These are phyloP conservation scores for Cryptococcus sp. DNA, from an alignment of 1,284 basidiomycete genomes.

Conservation along the genomic window DNA sequence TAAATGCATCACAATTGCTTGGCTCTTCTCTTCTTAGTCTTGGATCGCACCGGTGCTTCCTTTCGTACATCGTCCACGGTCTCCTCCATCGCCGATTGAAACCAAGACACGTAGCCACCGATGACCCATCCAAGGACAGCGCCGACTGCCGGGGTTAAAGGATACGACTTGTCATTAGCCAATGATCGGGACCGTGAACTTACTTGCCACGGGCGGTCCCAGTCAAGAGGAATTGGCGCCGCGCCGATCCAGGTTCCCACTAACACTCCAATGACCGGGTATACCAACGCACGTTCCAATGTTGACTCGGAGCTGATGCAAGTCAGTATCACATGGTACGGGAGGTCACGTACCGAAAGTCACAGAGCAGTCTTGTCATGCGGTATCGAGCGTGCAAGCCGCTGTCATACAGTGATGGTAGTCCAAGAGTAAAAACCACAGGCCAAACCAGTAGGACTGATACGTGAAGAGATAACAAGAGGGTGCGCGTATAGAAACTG, in stretches of 20 bases:
- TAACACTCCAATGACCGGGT: slow-evolving; percentile 71
- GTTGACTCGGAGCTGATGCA: slow-evolving; percentile 62
- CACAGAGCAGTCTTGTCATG: slow-evolving; percentile 76
- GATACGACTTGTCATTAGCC: slow-evolving; percentile 64
- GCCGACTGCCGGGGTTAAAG: slow-evolving; percentile 59
- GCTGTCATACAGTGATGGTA: slow-evolving; percentile 56
- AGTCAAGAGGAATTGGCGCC: slow-evolving; percentile 83
- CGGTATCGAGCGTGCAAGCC: slow-evolving; percentile 45
- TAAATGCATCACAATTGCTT: slow-evolving; percentile 11
- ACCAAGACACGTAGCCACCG: slow-evolving; percentile 63
- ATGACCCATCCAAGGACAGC: slow-evolving; percentile 68
- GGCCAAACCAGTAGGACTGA: slow-evolving; percentile 68
- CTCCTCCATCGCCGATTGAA: slow-evolving; percentile 55
- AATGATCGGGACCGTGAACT: slow-evolving; percentile 28
- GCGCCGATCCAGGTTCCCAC: slow-evolving; percentile 76
- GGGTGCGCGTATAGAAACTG: slow-evolving; percentile 56
- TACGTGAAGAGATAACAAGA: slow-evolving; percentile 67
- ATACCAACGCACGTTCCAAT: slow-evolving; percentile 75
- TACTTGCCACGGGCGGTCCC: slow-evolving; percentile 95
- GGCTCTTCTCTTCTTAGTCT: slow-evolving; percentile 17
- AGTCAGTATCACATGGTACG: neutral
- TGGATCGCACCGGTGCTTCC: slow-evolving; percentile 14
- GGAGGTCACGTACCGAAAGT: slow-evolving; percentile 65
- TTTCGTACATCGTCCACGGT: slow-evolving; percentile 45
- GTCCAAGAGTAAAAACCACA: slow-evolving; percentile 69